Percentiles rank a stretch among this genome's conserved stretches.
Conservation (phyloP, 345 rosid species). For the Pseudoturritis turrita region DNA sequence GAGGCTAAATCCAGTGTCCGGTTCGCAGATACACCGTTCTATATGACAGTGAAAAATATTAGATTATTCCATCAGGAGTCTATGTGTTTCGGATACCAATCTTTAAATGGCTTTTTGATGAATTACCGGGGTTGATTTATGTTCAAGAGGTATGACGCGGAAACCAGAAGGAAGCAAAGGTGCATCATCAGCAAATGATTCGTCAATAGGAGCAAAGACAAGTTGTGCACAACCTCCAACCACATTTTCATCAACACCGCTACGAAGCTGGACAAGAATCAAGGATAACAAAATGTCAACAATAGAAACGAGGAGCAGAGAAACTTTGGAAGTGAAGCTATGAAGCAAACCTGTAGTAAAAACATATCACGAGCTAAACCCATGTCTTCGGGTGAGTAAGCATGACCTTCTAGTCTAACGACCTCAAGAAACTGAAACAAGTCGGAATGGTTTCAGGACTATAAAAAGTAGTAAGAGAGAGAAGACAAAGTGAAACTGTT, state of each 20-base stretch:
- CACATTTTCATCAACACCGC: constrained; percentile 88
- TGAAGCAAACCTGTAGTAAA: constrained; percentile 62
- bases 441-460: neutral
- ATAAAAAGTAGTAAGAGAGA: neutral
- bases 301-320: neutral
- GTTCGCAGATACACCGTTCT: constrained; percentile 63
- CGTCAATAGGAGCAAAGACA: constrained; percentile 93
- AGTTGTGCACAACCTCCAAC: constrained; percentile 94
- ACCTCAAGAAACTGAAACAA: constrained; percentile 75
- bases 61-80: neutral
- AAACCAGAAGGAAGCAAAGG: constrained; percentile 91
- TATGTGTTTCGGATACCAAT: neutral
- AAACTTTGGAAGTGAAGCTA: neutral
- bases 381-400: constrained; percentile 85
- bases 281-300: neutral
- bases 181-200: constrained; percentile 97
- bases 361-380: constrained; percentile 90
- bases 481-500: neutral
- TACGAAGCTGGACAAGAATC: constrained; percentile 56
- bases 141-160: constrained; percentile 82
- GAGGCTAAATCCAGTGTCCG: constrained; percentile 94
- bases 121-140: constrained; percentile 54
- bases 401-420: constrained; percentile 84
- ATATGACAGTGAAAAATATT: constrained; percentile 5
- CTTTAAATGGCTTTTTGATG: neutral